phyloP scores from a whole-genome alignment of 2,329 filamentous ascomycete species.

The Ascochyta fabae region DNA sequence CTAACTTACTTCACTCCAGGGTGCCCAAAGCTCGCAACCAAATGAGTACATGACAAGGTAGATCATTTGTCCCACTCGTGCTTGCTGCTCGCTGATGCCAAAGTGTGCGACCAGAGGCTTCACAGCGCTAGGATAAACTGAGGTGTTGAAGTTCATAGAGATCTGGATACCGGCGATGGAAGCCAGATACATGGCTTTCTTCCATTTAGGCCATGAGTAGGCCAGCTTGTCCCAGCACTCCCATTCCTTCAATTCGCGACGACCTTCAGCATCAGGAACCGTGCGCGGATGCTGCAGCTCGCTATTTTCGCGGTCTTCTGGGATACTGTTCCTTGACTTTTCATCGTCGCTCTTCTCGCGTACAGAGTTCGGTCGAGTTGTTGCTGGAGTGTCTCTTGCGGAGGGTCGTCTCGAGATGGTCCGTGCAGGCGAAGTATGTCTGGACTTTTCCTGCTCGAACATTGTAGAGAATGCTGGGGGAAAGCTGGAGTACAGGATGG shows the following conservation, averaged over 20 bases:
- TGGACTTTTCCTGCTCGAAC: conserved; percentile 16
- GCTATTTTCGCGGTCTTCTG: conserved; percentile 14
- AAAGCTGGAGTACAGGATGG: conserved; percentile 15
- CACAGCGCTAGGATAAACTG: conserved; percentile 61
- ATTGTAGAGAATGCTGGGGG: conserved; percentile 6
- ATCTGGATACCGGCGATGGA: conserved; percentile 61
- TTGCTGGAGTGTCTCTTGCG: conserved; percentile 6
- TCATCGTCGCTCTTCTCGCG: conserved; percentile 22
- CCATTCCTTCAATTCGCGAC: conserved; percentile 44
- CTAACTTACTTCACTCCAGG: conserved; percentile 64
- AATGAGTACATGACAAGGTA: conserved; percentile 83
- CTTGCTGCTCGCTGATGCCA: conserved; percentile 40
- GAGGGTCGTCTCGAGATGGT: conserved; percentile 5
- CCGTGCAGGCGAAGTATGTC: conserved; percentile 13
- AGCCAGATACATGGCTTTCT: conserved; percentile 60
- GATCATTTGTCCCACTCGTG: conserved; percentile 34
- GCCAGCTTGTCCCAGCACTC: conserved; percentile 57
- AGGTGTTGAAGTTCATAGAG: conserved; percentile 64
- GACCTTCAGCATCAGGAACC: conserved; percentile 22
- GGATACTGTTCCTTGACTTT: conserved; percentile 14
- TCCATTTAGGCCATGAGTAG: conserved; percentile 54
- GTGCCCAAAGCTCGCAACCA: conserved; percentile 85
- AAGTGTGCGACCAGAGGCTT: conserved; percentile 65
- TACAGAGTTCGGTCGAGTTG: conserved; percentile 8
- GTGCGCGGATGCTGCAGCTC: conserved; percentile 17